Base-by-base conservation (phyloP, 768 basidiomycete species). In the Melanogaster broomeanus region DNA sequence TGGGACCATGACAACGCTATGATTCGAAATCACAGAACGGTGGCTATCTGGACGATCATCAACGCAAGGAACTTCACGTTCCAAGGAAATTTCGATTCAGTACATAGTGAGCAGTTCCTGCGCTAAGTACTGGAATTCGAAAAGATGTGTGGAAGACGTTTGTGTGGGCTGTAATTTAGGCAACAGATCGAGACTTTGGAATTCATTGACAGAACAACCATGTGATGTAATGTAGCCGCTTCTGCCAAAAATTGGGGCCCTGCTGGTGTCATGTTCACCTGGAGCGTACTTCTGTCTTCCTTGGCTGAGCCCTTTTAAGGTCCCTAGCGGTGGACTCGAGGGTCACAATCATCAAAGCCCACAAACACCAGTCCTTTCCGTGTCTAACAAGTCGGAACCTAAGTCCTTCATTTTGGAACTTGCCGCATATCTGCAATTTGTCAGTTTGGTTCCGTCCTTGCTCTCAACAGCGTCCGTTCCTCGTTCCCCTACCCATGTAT, bases 381-480 rank as follows among this genome's bases (percentile, higher is more conserved):
- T 43, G 41, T 34, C n/a, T 39, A 21, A 25, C 15, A 39, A 27
- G 45, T 42, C 42, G 44, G 45, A 45, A n/a, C n/a, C n/a, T n/a
- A n/a, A n/a, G n/a, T n/a, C n/a, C n/a, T n/a, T n/a, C n/a, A n/a
- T n/a, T n/a, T n/a, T n/a, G n/a, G n/a, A n/a, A n/a, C n/a, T n/a
- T n/a, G n/a, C n/a, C n/a, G n/a, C n/a, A n/a, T n/a, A n/a, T n/a
- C n/a, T n/a, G n/a, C n/a, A n/a, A 48, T 25, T 22, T 48, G 27
- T 27, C 52, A 52, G 54, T 67, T 65, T 66, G 67, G 53, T 60
- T 51, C 50, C 50, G 61, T 65, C 35, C 42, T 50, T 49, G 59
- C 55, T 62, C 22, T 38, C 33, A 18, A 48, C 53, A 51, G 34
- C 45, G 43, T 64, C 60, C 59, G 52, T 49, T 39, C 41, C 22